These are phyloP conservation scores for Sugiyamaella sp. DNA, from an alignment of 1,139 yeast genomes.

Conservation along the genomic window DNA sequence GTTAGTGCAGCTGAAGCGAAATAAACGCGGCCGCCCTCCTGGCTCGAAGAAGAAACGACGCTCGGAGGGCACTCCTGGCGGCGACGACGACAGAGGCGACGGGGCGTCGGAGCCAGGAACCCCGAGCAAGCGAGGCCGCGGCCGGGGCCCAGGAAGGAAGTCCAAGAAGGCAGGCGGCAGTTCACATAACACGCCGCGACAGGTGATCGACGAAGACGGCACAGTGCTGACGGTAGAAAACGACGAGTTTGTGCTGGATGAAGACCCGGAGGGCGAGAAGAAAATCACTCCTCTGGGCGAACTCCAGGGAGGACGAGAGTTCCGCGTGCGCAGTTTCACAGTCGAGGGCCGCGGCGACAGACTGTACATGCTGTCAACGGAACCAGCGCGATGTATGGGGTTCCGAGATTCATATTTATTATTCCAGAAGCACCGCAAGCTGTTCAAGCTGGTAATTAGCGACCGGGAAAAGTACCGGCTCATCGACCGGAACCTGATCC, in stretches of 20 bases:
- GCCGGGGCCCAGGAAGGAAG: conserved; percentile 33
- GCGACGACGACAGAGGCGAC: conserved; percentile 25
- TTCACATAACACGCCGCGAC: conserved; percentile 26
- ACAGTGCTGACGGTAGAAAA: conserved; percentile 57
- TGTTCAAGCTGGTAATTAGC: conserved; percentile 73
- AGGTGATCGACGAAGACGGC: conserved; percentile 49
- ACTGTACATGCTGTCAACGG: conserved; percentile 88
- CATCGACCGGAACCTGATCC: conserved; percentile 79
- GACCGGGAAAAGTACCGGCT: conserved; percentile 83
- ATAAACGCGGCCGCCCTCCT: conserved; percentile 44
- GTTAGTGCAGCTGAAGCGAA: conserved; percentile 17
- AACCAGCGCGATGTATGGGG: conserved; percentile 93
- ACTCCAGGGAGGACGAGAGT: conserved; percentile 74
- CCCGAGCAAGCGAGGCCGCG: conserved; percentile 27
- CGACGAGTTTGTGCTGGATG: conserved; percentile 82
- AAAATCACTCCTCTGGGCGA: conserved; percentile 73
- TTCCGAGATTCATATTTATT: conserved; percentile 90
- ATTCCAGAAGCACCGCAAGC: conserved; percentile 77
- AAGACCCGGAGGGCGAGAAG: conserved; percentile 76
- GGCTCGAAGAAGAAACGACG: conserved; percentile 33
- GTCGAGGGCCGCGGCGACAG: conserved; percentile 72
- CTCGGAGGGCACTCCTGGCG: conserved; percentile 25
- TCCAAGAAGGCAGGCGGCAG: conserved; percentile 29
- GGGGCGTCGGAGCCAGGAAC: conserved; percentile 18
- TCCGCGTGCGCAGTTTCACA: conserved; percentile 79